Conservation (phyloP, 2,329 filamentous ascomycete genomes). For the Phaeosphaeria sp. region DNA sequence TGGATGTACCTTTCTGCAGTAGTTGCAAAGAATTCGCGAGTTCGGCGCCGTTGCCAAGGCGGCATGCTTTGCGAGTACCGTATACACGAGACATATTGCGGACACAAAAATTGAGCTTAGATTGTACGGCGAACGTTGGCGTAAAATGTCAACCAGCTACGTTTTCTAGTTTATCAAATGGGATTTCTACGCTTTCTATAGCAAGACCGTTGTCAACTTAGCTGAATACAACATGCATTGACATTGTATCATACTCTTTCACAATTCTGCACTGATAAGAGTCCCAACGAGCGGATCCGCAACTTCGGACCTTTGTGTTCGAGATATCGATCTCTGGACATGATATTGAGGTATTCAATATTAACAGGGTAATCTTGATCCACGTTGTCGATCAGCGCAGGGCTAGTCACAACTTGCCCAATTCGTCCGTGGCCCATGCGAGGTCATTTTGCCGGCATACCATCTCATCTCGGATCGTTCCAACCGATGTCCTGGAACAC, state of each 20-base stretch:
- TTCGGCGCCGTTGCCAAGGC: slow-evolving; percentile 9
- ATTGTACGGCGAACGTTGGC: background rate
- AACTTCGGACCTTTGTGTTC: background rate
- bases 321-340: background rate
- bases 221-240: background rate
- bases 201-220: background rate
- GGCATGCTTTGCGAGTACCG: slow-evolving; percentile 4
- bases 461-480: slow-evolving; percentile 23
- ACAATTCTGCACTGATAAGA: background rate
- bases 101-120: slow-evolving; percentile 14
- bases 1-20: background rate
- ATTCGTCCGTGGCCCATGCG: slow-evolving; percentile 2
- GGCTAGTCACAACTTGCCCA: background rate
- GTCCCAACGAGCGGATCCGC: slow-evolving; percentile 1
- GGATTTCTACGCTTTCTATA: background rate
- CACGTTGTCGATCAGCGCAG: slow-evolving; percentile 2
- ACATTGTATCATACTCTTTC: background rate
- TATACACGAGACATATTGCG: slow-evolving; percentile 10
- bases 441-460: slow-evolving; percentile 34
- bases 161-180: background rate
- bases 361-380: background rate
- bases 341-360: background rate
- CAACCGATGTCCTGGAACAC: slow-evolving; percentile 13
- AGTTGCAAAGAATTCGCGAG: slow-evolving; percentile 4
- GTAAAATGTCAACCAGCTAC: background rate